phyloP scores from a whole-genome alignment of 306 rosid species.

The cucumber (Cucumis sativus) region DNA sequence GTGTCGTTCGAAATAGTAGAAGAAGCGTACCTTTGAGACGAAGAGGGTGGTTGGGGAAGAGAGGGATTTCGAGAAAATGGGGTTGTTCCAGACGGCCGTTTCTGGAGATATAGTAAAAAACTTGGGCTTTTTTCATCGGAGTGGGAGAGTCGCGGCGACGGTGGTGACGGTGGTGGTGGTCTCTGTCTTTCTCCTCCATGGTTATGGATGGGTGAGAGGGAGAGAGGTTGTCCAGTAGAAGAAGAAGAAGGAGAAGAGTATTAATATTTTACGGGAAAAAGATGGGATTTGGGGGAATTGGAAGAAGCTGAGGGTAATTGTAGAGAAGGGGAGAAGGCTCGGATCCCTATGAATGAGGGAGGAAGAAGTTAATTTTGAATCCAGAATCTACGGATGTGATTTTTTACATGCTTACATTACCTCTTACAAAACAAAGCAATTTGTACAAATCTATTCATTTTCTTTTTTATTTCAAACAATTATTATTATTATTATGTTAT shows the following conservation, averaged over 20 bases:
- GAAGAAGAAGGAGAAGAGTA: no score
- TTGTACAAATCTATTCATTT: no score
- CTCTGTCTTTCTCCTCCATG: conserved; percentile 46
- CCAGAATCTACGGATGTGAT: background rate
- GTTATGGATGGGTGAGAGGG: background rate
- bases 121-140: conserved; percentile 49
- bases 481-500: no score
- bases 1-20: background rate
- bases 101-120: conserved; percentile 72
- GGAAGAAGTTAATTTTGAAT: background rate
- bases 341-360: background rate
- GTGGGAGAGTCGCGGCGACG: background rate
- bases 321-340: background rate
- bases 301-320: background rate
- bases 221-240: no score
- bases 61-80: conserved; percentile 65
- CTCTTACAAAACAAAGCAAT: no score
- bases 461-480: no score
- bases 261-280: background rate
- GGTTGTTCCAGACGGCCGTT: conserved; percentile 85
- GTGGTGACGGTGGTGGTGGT: background rate
- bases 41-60: conserved; percentile 52
- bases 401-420: background rate
- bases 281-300: background rate
- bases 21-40: conserved; percentile 43